Percentiles rank a stretch among this genome's conserved stretches.
Conservation (phyloP, 331 rosid species). For the Stylosanthes scabra region DNA sequence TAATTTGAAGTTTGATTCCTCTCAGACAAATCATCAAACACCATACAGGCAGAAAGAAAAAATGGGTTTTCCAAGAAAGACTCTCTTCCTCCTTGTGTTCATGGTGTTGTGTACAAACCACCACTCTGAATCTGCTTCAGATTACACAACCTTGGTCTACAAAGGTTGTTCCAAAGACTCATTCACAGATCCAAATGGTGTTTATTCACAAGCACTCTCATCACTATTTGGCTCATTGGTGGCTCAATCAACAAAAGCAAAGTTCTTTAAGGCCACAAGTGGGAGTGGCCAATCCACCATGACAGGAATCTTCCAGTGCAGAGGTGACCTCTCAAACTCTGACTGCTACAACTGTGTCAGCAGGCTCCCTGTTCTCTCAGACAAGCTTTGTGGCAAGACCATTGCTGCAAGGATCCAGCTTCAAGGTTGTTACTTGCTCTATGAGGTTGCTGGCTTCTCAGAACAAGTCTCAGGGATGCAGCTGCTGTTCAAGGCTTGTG, state of each 20-base stretch:
- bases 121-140: conserved; percentile 60
- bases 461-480: conserved; percentile 94
- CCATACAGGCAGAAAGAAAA: conserved; percentile 33
- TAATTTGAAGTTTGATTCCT: conserved; percentile 47
- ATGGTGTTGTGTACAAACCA: conserved; percentile 41
- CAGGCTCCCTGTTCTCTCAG: conserved; percentile 63
- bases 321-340: conserved; percentile 81
- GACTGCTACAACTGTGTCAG: conserved; percentile 91
- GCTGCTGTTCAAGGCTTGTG: conserved; percentile 81
- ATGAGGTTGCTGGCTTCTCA: conserved; percentile 82
- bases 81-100: conserved; percentile 43
- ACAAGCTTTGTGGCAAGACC: conserved; percentile 76
- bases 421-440: conserved; percentile 77
- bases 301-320: conserved; percentile 87
- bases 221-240: conserved; percentile 73
- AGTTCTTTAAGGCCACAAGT: conserved; percentile 73
- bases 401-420: conserved; percentile 86
- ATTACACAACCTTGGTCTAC: conserved; percentile 73
- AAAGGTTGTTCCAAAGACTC: conserved; percentile 91
- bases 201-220: conserved; percentile 87
- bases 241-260: conserved; percentile 75
- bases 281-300: conserved; percentile 71
- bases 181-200: conserved; percentile 87
- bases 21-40: conserved; percentile 24
- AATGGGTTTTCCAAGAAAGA: conserved; percentile 64